Base-by-base conservation (phyloP, 2,329 filamentous ascomycete species). In the Monilinia laxa region DNA sequence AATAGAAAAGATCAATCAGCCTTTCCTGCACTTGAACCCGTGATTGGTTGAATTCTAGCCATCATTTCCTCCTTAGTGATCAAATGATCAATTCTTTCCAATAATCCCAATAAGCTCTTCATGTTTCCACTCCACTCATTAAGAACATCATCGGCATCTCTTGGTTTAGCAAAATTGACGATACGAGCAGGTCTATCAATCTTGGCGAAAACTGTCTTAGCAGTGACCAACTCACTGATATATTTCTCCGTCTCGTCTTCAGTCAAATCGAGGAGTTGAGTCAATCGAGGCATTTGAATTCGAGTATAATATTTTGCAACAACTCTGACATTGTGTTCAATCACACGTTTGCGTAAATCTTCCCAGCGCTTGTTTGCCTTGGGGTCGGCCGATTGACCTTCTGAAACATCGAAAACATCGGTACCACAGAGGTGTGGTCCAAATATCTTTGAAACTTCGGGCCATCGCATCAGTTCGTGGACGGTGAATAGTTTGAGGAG, bases 31-130 rank as follows among this genome's bases (percentile, higher is more conserved):
- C 76, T 74, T n/a, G 69, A 68, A 18, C 69, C 67, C 68, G 56
- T 58, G 69, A 54, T 83, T 7, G 92, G 92, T 79, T 95, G 90
- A 75, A 99, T 98, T 68, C 93, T 86, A 52, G 95, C 95, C 95
- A 99, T 99, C 95, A 99, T 99, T 84, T 99, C 95, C 81, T 99
- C 95, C 84, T 98, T 98, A 65, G 96, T 99, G 76, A 99, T 99
- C 75, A 99, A 84, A 79, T 99, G 95, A 77, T 99, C 95, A 69
- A 99, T 96, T 70, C 93, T 86, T 83, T 97, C 93, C 76, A 97
- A 77, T 65, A 94, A 81, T 14, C 92, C 92, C 71, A 97, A 80
- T 74, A 97, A 80, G 76, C 89, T 93, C 89, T 95, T 96, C 92
- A 97, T 98, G 79, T 97, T 97, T 75, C 91, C 90, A 78, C 93